A percentile compares a stretch with the other conserved stretches of the same genome.
These are phyloP conservation scores for Ligustrum vulgare DNA, from an alignment of 257 asterid species.

Conservation along the genomic window DNA sequence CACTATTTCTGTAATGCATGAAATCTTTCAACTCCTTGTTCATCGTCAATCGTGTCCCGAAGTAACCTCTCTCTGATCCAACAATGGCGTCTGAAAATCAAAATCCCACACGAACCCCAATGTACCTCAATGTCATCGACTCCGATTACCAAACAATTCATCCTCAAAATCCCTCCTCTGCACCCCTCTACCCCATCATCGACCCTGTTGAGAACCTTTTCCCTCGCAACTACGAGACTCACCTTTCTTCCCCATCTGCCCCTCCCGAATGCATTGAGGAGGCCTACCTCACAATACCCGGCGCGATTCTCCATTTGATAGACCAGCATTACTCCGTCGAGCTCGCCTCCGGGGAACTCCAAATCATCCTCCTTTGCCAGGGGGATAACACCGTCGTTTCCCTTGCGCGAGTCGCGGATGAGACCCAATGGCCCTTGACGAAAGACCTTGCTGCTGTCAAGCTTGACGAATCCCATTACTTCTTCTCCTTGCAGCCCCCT, in stretches of 20 bases:
- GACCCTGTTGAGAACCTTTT: slow-evolving; percentile 49
- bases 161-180: slow-evolving; percentile 31
- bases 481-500: slow-evolving; percentile 68
- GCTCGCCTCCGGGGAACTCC: slow-evolving; percentile 85
- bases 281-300: slow-evolving; percentile 53
- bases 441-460: slow-evolving; percentile 78
- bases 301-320: slow-evolving; percentile 81
- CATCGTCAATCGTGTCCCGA: slow-evolving; percentile 1
- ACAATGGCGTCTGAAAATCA: slow-evolving; percentile 59
- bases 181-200: slow-evolving; percentile 58
- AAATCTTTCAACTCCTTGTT: background rate
- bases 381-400: slow-evolving; percentile 59
- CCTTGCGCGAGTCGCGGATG: slow-evolving; percentile 63
- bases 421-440: slow-evolving; percentile 81
- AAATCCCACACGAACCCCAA: slow-evolving; percentile 40
- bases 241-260: slow-evolving; percentile 47
- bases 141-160: slow-evolving; percentile 31
- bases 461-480: slow-evolving; percentile 78
- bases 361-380: slow-evolving; percentile 55
- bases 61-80: background rate
- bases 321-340: slow-evolving; percentile 83
- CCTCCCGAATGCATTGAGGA: slow-evolving; percentile 62
- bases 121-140: slow-evolving; percentile 60
- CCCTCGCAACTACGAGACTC: slow-evolving; percentile 27
- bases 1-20: too few relatives aligned